Base-by-base conservation (phyloP, 2,329 filamentous ascomycete species). In the Penicillium decumbens region DNA sequence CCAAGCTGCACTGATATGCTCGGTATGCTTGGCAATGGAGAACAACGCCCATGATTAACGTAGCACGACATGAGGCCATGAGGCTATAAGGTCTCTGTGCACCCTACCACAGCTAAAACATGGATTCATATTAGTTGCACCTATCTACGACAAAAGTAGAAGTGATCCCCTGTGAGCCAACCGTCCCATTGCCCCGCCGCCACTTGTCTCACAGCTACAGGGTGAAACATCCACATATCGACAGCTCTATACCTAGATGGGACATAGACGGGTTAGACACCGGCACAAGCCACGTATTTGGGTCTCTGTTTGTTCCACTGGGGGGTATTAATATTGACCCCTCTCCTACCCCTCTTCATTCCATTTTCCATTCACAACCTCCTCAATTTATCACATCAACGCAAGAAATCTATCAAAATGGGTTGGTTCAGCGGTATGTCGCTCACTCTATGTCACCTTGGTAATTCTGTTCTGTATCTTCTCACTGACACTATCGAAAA, bases 361-460 rank as follows among this genome's bases (percentile, higher is more conserved):
- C 27, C 10, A 8, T 15, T 15, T 29, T n/a, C 40, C 41, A 32
- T 41, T 15, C 27, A 10, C 20, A 23, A 20, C 18, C 32, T 35
- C 40, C 13, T 35, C 27, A 38, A 28, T 41, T 28, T 23, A 20
- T 29, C 18, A 9, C 35, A 15, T n/a, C 25, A 15, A 29, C 15
- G 32, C 8, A 7, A 42, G 6, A 24, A 18, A 32, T 42, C 40
- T 28, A 33, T 51, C 56, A 57, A 30, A 46, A 59, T 59, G 56
- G 54, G 54, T 50, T 59, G 55, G 54, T 59, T 59, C 54, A 48
- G 41, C 43, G 50, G 56, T 59, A 50, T n/a, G 50, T 53, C 39
- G 27, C 32, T 37, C 4, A 20, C 45, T 8, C 13, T 25, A 4
- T 25, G 8, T 33, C 20, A 9, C 18, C 20, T 27, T 4, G 18